phyloP scores from a whole-genome alignment of 1,284 basidiomycete species.

The Sutorius eximius region DNA sequence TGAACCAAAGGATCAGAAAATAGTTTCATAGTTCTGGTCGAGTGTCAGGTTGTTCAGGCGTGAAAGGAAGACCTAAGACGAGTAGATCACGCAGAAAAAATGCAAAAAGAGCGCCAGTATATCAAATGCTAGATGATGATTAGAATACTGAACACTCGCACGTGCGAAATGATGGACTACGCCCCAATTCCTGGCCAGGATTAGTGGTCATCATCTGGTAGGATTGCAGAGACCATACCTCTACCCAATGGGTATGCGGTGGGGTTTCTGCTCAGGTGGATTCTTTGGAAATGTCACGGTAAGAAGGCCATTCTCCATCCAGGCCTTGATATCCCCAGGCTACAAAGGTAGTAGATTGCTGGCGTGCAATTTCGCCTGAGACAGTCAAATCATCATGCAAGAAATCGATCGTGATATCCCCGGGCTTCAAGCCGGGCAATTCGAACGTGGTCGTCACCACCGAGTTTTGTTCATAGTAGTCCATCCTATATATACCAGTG shows the following conservation, averaged over 20 bases:
- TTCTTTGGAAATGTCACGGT: neutral
- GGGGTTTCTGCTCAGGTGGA: neutral
- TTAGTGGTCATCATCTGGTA: neutral
- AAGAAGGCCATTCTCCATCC: neutral
- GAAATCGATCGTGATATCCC: neutral
- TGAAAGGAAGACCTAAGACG: too few species aligned
- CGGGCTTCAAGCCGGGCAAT: neutral
- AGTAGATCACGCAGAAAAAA: too few species aligned
- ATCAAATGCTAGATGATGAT: neutral
- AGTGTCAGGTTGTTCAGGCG: too few species aligned
- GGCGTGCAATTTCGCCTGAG: neutral
- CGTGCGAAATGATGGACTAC: neutral
- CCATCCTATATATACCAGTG: neutral
- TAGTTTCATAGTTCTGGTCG: too few species aligned
- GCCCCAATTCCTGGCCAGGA: neutral
- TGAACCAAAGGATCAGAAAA: too few species aligned
- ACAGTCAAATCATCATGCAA: neutral
- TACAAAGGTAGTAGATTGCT: neutral
- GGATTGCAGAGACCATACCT: neutral
- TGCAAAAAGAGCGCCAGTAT: neutral
- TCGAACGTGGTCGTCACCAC: neutral
- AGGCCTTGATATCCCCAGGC: neutral
- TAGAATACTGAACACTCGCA: neutral
- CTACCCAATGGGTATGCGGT: neutral
- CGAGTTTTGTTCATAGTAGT: neutral